Evolutionary conservation across 345 rosid species (phyloP), one percentile per base, ranked within the genome.

Genomic region (Hibiscus syriacus): DNA sequence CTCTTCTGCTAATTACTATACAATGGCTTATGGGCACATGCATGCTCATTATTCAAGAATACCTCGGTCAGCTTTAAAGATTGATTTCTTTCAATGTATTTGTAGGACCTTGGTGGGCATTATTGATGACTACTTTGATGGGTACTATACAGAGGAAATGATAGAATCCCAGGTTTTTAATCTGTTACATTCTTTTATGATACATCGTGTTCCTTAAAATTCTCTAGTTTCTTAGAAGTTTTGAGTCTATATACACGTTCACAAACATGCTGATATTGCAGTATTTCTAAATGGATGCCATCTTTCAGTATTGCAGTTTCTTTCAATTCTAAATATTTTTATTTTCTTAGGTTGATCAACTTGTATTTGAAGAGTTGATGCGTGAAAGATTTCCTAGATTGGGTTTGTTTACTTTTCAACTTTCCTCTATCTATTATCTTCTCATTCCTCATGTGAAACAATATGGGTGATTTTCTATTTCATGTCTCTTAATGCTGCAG

Each of bases 311-410:
- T 52, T 9, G 26, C 13, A 10, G 13, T 52, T 57, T 55, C 52
- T 70, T 25, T 27, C 48, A 22, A 29, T 19, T 72, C 64, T 32
- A 29, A 8, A 49, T 48, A 26, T 34, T 67, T 65, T 34, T 45
- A 67, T 75, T 74, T 75, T 68, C 27, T 69, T 73, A 94, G 99
- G 99, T 94, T 73, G 99, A 94, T 78, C 97, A 94, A 77, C 95
- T 94, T 74, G 99, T 90, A 73, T 86, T 94, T 67, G 97, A 90
- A 82, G 99, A 94, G 70, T 94, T n/a, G 79, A 81, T 86, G 86
- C 85, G 87, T 46, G 99, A 94, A 84, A 89, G 88, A 77, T 89
- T 93, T 71, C 99, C 99, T 20, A 94, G 79, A 80, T 80, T 90
- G 77, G 99, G 99, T 93, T 81, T 36, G 99, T 87, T 76, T 73